Evolutionary conservation across 148 eudicot genomes (phyloP).

Genomic region (Cornus kousa): DNA sequence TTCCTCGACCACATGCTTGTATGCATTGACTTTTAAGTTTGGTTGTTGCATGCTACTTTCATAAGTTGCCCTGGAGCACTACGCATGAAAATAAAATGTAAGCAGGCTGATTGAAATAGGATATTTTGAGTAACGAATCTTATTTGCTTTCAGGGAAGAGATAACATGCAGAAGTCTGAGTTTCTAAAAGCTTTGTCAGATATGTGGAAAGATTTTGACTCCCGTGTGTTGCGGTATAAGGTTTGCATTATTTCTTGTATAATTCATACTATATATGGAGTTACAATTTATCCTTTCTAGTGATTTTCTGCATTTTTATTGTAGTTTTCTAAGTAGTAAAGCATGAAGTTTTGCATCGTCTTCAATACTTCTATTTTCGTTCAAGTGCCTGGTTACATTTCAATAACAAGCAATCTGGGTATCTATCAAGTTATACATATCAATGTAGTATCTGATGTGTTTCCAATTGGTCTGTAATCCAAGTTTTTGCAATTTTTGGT

Average conservation of each 20-base stretch:
- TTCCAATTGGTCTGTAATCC: neutral
- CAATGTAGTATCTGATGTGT: neutral
- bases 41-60: conserved; percentile 7
- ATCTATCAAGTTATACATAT: neutral
- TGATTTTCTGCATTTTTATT: neutral
- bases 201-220: conserved; percentile 99
- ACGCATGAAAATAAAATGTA: neutral
- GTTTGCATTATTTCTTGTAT: conserved; percentile 37
- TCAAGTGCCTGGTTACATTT: neutral
- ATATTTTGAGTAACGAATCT: neutral
- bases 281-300: neutral
- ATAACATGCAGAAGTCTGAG: conserved; percentile 97
- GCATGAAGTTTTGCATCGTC: neutral
- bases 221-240: conserved; percentile 96
- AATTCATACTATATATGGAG: neutral
- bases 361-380: neutral
- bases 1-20: conserved; percentile 98
- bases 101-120: neutral
- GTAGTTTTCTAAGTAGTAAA: neutral
- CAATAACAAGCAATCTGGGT: neutral
- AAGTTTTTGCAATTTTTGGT: too few species aligned
- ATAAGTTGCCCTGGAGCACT: neutral
- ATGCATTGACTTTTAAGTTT: conserved; percentile 29
- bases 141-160: conserved; percentile 71
- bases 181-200: conserved; percentile 88